phyloP scores from a whole-genome alignment of 2,329 filamentous ascomycete genomes.

The Herpotrichia juniperi region DNA sequence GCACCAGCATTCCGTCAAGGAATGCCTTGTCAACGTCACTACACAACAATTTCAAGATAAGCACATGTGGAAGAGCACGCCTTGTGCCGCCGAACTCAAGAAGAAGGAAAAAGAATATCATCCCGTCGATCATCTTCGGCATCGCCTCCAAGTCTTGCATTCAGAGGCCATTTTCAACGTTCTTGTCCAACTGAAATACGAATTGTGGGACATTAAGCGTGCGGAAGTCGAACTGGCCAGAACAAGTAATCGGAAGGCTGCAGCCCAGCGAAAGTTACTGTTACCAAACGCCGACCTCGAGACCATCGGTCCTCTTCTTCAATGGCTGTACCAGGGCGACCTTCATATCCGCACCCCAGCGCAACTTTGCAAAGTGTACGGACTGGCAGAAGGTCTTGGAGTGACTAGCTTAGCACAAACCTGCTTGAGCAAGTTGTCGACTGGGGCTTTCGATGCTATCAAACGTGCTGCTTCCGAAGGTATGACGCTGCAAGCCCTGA shows the following conservation, averaged over 20 bases:
- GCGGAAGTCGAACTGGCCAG: conserved; percentile 12
- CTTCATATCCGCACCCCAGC: conserved; percentile 11
- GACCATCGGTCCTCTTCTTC: conserved; percentile 17
- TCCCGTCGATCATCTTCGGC: background rate
- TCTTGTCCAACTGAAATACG: background rate
- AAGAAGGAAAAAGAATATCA: conserved; percentile 2
- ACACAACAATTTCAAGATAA: conserved; percentile 8
- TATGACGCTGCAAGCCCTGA: conserved; percentile 11
- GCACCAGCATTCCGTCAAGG: background rate
- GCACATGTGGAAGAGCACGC: background rate
- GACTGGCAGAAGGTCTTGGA: conserved; percentile 18
- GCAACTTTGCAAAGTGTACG: conserved; percentile 20
- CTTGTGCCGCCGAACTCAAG: conserved; percentile 4
- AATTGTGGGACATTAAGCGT: conserved; percentile 11
- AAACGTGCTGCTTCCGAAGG: conserved; percentile 4
- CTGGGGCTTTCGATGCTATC: conserved; percentile 10
- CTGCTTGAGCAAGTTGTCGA: conserved; percentile 19
- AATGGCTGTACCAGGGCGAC: conserved; percentile 22
- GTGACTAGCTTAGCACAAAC: conserved; percentile 16
- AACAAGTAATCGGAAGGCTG: conserved; percentile 12
- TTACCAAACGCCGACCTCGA: conserved; percentile 11
- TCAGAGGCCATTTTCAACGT: conserved; percentile 14
- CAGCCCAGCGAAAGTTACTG: conserved; percentile 23
- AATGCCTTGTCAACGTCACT: background rate
- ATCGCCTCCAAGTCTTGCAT: conserved; percentile 17